phyloP scores from a whole-genome alignment of 1,284 basidiomycete genomes.

The Ceratobasidium theobromae region DNA sequence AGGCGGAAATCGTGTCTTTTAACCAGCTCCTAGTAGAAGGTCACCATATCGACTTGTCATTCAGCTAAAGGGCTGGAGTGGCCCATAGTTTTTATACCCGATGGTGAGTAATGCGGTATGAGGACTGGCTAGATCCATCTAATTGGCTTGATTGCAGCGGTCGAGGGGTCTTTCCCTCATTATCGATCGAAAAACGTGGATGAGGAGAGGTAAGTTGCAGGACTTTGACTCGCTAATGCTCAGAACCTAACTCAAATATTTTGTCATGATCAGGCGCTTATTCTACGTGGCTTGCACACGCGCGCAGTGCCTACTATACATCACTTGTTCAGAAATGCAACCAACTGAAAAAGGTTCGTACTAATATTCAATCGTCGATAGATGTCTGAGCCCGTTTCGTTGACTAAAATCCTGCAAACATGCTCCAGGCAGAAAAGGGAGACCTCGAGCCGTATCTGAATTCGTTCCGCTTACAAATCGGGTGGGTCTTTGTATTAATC shows the following conservation, averaged over 20 bases:
- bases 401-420: too few species aligned
- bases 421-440: too few species aligned
- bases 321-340: constrained; percentile 47
- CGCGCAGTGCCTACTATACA: constrained; percentile 74
- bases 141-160: constrained; percentile 50
- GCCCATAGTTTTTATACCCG: constrained; percentile 82
- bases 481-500: too few species aligned
- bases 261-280: constrained; percentile 55
- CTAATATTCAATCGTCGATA: too few species aligned
- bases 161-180: constrained; percentile 78
- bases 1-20: too few species aligned
- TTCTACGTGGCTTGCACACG: constrained; percentile 91
- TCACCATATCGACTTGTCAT: constrained; percentile 86
- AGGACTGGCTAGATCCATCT: neutral
- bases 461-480: too few species aligned
- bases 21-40: too few species aligned
- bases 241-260: neutral
- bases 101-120: constrained; percentile 49
- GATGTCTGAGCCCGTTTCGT: too few species aligned
- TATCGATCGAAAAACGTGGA: constrained; percentile 75
- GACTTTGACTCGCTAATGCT: neutral
- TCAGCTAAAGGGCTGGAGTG: constrained; percentile 91
- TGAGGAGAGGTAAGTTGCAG: constrained; percentile 68
- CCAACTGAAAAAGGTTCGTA: too few species aligned
- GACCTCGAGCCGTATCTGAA: too few species aligned